Conservation (phyloP, 106 monocot genomes). For the Gastrodia elata region DNA sequence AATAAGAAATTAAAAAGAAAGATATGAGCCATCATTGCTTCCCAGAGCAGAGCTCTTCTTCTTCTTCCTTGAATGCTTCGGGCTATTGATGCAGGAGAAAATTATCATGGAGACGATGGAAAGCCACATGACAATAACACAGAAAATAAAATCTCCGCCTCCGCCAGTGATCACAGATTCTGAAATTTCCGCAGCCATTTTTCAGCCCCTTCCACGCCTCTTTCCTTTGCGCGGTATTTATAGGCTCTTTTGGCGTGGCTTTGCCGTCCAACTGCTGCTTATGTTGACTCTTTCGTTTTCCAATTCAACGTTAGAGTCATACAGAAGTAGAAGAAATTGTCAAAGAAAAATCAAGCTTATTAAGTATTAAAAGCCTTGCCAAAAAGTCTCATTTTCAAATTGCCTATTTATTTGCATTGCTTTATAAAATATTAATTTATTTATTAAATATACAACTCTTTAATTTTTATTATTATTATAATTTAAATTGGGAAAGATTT, state of each 20-base stretch:
- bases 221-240: background rate
- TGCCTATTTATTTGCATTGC: too few species aligned
- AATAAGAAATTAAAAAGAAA: background rate
- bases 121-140: constrained; percentile 13
- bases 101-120: constrained; percentile 22
- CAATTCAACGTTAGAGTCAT: too few species aligned
- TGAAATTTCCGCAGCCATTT: background rate
- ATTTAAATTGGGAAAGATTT: too few species aligned
- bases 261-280: background rate
- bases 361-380: too few species aligned
- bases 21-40: constrained; percentile 1
- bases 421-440: too few species aligned
- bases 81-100: background rate
- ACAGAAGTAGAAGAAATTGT: too few species aligned
- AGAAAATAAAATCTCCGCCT: constrained; percentile 16
- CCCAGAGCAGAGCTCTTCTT: background rate
- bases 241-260: background rate
- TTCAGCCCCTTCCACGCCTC: too few species aligned
- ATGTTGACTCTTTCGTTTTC: background rate
- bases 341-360: too few species aligned
- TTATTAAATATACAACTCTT: too few species aligned
- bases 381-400: too few species aligned
- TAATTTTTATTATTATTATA: too few species aligned
- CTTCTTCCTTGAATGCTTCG: constrained; percentile 4
- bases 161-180: constrained; percentile 8